Evolutionary conservation across 2,329 filamentous ascomycete genomes (phyloP), one percentile per base, ranked within the genome.

Genomic region (Exophiala viscosa): DNA sequence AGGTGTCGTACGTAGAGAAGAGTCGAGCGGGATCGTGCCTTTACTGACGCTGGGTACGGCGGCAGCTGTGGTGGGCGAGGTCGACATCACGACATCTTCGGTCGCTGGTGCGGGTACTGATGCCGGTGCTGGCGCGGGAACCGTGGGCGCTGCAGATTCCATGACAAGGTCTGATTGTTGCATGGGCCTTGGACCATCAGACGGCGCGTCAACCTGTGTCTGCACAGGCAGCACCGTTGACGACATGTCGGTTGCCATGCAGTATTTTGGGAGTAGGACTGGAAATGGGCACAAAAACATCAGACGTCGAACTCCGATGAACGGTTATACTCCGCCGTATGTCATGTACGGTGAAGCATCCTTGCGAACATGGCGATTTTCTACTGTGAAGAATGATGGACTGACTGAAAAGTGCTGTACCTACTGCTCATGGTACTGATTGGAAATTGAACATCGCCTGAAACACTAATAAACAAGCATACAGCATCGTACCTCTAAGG

Each of bases 11-110:
- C 60, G 60, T 3, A 50, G 41, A 32, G 57, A 39, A 2, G 59
- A 58, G 36, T 60, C 53, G 15, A 61, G 59, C 2, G 60, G 51
- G 8, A 60, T 52, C 2, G 55, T 45, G 5, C 42, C 51, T 11
- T 18, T 13, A 13, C 14, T 14, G 34, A 7, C 32, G 14, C 28
- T 15, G 6, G 36, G 10, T n/a, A 18, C 44, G 5, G 31, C 32
- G 33, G 33, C 15, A 15, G 38, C 23, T 28, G 23, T 38, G 17
- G 50, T 47, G 15, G 48, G 43, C 33, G 50, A 44, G 14, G 41
- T 49, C 45, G 48, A 48, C 5, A 49, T 14, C 18, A 33, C 15
- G 36, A 48, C 40, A 40, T 53, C 50, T 28, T 36, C 20, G 7
- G 38, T 32, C 14, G 20, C 14, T 33, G 10, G 20, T 23, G 28